Evolutionary conservation across 2,329 filamentous ascomycete species (phyloP).

Genomic region (Nannizzia gypsea): DNA sequence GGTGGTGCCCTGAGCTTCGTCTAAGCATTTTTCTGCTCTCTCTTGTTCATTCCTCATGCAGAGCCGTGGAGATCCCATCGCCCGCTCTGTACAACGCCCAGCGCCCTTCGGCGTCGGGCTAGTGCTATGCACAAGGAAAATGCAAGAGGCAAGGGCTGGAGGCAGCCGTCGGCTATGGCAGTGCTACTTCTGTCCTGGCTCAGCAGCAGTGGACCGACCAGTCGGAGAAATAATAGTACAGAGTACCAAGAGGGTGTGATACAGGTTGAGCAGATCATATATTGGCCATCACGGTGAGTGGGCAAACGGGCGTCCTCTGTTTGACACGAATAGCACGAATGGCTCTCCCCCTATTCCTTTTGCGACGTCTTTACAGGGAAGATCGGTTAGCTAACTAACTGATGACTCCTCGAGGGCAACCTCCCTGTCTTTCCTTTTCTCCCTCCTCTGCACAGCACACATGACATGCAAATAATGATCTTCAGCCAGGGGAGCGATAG

Average conservation of each 20-base stretch:
- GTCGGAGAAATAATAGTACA: not conserved
- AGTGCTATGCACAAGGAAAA: not conserved
- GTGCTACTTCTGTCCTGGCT: not conserved
- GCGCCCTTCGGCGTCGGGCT: not conserved
- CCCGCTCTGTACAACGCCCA: not conserved
- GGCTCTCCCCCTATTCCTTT: not conserved
- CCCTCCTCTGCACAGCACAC: not conserved
- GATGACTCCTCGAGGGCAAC: not conserved
- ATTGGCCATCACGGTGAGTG: not conserved
- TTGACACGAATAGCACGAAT: not conserved
- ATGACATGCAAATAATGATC: not conserved
- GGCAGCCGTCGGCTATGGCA: not conserved
- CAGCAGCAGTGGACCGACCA: not conserved
- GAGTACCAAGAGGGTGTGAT: not conserved
- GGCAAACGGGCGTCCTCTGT: not conserved
- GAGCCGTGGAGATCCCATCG: not conserved
- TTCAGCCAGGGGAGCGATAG: not conserved
- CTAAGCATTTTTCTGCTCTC: not conserved
- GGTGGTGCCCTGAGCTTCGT: slow-evolving; percentile 1
- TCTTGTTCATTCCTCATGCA: not conserved
- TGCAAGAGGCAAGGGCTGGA: not conserved
- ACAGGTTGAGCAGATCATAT: not conserved
- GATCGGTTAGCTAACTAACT: not conserved
- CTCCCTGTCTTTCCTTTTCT: not conserved
- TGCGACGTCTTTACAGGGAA: not conserved